These are phyloP conservation scores for Mortierella sp. DNA, from an alignment of 371 early-diverging fungal species.

Conservation along the genomic window DNA sequence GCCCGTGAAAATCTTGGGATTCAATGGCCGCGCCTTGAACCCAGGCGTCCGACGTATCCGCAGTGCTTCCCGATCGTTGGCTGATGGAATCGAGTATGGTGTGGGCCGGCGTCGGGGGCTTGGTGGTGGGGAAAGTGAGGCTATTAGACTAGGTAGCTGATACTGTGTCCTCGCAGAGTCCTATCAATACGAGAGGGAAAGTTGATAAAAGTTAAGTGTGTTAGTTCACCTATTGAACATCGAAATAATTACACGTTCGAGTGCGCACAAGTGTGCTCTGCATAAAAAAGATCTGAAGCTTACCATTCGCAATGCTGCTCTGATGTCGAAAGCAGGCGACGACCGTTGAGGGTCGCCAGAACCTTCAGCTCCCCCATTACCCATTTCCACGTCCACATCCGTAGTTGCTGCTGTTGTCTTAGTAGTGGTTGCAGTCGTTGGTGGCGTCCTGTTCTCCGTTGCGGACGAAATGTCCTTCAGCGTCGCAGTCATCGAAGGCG, in stretches of 20 bases:
- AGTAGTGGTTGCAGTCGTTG: not conserved
- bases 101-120: slow-evolving; percentile 28
- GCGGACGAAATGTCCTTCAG: not conserved
- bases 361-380: not conserved
- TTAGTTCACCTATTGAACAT: not conserved
- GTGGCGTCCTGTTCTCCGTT: not conserved
- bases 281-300: not conserved
- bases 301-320: slow-evolving; percentile 24
- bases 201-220: not conserved
- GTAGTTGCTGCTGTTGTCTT: not conserved
- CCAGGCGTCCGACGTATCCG: slow-evolving; percentile 28
- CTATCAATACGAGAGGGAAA: not conserved
- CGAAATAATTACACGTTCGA: not conserved
- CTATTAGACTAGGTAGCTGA: slow-evolving; percentile 33
- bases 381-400: not conserved
- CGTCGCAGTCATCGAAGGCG: not conserved
- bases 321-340: slow-evolving; percentile 8
- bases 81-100: slow-evolving; percentile 40
- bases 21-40: slow-evolving; percentile 47
- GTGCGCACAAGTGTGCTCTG: not conserved
- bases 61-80: slow-evolving; percentile 34
- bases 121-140: slow-evolving; percentile 36
- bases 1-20: slow-evolving; percentile 51
- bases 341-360: not conserved
- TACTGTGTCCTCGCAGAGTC: slow-evolving; percentile 38